Base-by-base conservation (phyloP, 768 basidiomycete species). In the Pisolithus albus region DNA sequence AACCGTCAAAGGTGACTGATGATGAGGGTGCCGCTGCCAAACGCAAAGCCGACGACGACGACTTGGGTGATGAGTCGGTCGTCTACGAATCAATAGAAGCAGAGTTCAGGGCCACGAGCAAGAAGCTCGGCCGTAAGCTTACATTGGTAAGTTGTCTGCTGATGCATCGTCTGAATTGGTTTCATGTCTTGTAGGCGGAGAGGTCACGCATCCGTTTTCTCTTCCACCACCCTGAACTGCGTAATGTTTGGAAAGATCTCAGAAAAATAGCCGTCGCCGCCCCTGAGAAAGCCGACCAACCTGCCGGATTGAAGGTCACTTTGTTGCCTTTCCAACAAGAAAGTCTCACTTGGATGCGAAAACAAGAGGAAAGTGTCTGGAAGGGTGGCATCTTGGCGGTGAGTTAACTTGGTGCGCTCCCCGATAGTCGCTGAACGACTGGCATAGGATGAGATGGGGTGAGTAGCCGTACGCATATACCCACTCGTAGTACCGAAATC, bases 281-380 rank as follows among this genome's bases (percentile, higher is more conserved):
- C 28, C 91, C 92, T 2, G 70, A 79, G 47, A 80, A 81, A 59
- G 88, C 86, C 44, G 78, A 79, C 26, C 93, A 94, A 52, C 94
- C 96, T 2, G 72, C 70, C 2, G 83, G 83, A n/a, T 72, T 98
- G 53, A 95, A 92, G 65, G 78, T 90, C 46, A 82, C 79, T 0
- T 78, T 99, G 4, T 73, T 99, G 34, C 95, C 94, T 1, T 99
- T 98, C 79, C 96, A 99, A 66, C 82, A 80, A 48, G 96, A 99
- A 70, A 92, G 90, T 69, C 73, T 99, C 56, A 85, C 75, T 61
- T 99, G 96, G 96, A 95, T 99, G 92, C 80, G 82, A 58, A 78
- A 90, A 62, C 96, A 98, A 71, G 96, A 99, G 66, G 72, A 83
- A 49, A 79, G 88, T 7, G 69, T 82, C 2, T 98, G 94, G 90